Percentiles rank a stretch among this genome's conserved stretches.
phyloP scores from a whole-genome alignment of 2,329 filamentous ascomycete species.

The Pseudogymnoascus sp. region DNA sequence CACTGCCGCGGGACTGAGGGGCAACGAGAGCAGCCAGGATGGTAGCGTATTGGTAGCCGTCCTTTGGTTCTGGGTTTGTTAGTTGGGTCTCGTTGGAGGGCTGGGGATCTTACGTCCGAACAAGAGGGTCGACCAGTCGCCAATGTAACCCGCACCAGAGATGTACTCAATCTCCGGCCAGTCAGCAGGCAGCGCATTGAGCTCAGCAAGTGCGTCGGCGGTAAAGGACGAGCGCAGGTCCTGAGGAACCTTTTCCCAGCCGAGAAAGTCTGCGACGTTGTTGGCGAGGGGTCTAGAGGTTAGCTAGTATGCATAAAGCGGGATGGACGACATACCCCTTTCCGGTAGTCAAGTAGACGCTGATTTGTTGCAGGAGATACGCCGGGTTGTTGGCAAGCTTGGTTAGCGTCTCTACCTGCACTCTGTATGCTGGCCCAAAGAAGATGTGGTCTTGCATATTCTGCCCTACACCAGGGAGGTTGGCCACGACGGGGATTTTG shows the following conservation, averaged over 20 bases:
- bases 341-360: not conserved
- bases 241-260: conserved; percentile 19
- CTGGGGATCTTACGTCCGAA: not conserved
- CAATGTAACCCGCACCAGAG: conserved; percentile 13
- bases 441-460: conserved; percentile 38
- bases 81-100: not conserved
- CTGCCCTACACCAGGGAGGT: conserved; percentile 44
- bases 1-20: conserved; percentile 35
- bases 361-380: not conserved
- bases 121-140: conserved; percentile 9
- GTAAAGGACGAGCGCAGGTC: not conserved
- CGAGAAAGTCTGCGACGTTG: conserved; percentile 16
- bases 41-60: conserved; percentile 30
- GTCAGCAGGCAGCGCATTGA: conserved; percentile 9
- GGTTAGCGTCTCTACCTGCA: not conserved
- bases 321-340: conserved; percentile 6
- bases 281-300: conserved; percentile 12
- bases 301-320: not conserved
- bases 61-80: conserved; percentile 14
- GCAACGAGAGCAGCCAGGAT: conserved; percentile 31
- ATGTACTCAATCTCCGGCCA: conserved; percentile 14
- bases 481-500: conserved; percentile 38
- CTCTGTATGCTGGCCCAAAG: conserved; percentile 11
- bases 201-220: not conserved
- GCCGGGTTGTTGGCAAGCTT: not conserved